Conservation (phyloP, 495 filamentous ascomycete genomes). For the Cryomyces antarcticus region DNA sequence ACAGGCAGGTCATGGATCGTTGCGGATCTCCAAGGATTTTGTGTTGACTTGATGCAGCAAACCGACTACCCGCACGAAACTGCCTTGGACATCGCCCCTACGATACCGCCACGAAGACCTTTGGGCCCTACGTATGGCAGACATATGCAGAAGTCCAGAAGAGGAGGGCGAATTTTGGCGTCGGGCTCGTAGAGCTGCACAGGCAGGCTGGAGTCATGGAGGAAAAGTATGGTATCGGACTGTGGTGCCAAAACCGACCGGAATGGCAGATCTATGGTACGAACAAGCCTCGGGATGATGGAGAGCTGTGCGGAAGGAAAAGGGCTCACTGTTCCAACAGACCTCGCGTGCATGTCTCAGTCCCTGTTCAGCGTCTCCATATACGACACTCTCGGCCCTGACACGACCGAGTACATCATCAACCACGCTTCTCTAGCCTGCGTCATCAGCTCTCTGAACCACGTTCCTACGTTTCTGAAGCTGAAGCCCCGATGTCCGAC, state of each 20-base stretch:
- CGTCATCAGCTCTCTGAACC: constrained; percentile 62
- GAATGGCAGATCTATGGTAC: constrained; percentile 91
- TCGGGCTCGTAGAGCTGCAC: constrained; percentile 69
- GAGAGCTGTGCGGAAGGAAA: neutral
- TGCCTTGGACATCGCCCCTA: constrained; percentile 73
- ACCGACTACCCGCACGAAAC: constrained; percentile 34
- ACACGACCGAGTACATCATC: constrained; percentile 85
- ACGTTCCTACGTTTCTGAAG: constrained; percentile 72
- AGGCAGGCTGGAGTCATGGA: constrained; percentile 42
- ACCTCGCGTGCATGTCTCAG: constrained; percentile 80
- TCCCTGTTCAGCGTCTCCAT: constrained; percentile 79
- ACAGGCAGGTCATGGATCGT: constrained; percentile 22
- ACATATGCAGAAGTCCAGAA: constrained; percentile 63
- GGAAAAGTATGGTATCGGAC: constrained; percentile 61
- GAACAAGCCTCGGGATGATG: constrained; percentile 3
- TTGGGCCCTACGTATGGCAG: constrained; percentile 63
- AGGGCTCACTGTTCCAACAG: constrained; percentile 19
- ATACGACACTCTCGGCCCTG: constrained; percentile 85
- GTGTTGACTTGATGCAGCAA: constrained; percentile 18
- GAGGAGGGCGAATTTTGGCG: constrained; percentile 67
- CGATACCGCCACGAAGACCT: constrained; percentile 54
- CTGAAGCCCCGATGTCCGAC: constrained; percentile 56
- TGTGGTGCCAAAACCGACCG: constrained; percentile 91
- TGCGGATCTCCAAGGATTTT: neutral
- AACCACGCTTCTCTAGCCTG: constrained; percentile 63